phyloP scores from a whole-genome alignment of 1,284 basidiomycete species.

The Cryptococcus sp. region DNA sequence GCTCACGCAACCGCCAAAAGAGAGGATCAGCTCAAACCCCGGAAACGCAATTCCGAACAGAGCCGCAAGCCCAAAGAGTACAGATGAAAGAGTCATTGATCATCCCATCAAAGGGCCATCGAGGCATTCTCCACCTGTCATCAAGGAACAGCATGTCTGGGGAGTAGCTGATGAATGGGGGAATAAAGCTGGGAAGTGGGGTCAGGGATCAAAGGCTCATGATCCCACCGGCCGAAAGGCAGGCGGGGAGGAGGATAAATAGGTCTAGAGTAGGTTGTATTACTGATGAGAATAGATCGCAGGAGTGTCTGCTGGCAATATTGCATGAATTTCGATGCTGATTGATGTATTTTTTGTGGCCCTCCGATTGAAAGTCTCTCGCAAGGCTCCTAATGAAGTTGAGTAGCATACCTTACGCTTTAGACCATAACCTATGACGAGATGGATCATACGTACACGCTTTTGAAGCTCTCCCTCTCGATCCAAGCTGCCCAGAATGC shows the following conservation, averaged over 20 bases:
- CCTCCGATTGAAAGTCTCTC: background rate
- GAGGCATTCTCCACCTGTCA: constrained; percentile 22
- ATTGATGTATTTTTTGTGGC: background rate
- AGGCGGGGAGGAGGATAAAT: constrained; percentile 6
- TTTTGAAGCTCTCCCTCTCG: constrained; percentile 64
- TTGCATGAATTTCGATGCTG: background rate
- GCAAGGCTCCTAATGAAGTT: constrained; percentile 1
- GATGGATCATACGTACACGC: constrained; percentile 42
- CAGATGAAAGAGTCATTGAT: background rate
- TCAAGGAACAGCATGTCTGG: constrained; percentile 44
- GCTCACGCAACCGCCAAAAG: background rate
- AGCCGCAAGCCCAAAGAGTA: background rate
- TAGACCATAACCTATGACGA: background rate
- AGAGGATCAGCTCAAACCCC: too few relatives aligned
- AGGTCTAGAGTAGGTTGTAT: background rate
- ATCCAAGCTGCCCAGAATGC: constrained; percentile 63
- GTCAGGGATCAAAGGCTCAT: constrained; percentile 44
- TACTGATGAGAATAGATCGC: background rate
- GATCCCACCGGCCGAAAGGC: constrained; percentile 1
- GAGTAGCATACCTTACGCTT: constrained; percentile 1
- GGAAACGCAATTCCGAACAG: background rate
- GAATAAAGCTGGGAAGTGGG: constrained; percentile 50
- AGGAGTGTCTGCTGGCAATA: background rate
- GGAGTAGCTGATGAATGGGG: constrained; percentile 51
- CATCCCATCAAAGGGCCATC: background rate